A percentile compares a stretch with the other conserved stretches of the same genome.
Evolutionary conservation across 805 yeast genomes (phyloP).

Genomic region (Debaryomyces tyrocola): DNA sequence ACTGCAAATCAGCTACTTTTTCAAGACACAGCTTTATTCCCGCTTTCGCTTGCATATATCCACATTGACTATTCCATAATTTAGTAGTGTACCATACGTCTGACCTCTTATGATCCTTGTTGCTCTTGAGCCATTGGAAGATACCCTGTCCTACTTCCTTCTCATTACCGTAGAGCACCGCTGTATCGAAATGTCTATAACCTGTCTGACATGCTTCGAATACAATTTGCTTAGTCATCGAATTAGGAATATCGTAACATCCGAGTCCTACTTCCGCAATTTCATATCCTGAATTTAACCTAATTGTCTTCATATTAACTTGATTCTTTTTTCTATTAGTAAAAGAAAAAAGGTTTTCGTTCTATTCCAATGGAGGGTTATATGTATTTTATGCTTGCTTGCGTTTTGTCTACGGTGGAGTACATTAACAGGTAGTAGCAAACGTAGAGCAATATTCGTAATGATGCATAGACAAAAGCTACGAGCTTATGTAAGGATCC

Average conservation of each 20-base stretch:
- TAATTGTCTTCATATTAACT: constrained; percentile 7
- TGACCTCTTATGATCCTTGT: constrained; percentile 24
- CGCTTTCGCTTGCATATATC: constrained; percentile 52
- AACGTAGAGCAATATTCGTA: too few species aligned
- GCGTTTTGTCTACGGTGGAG: too few species aligned
- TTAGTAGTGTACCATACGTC: constrained; percentile 60
- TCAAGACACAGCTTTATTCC: constrained; percentile 60
- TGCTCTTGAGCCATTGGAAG: constrained; percentile 35
- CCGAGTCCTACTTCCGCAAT: constrained; percentile 54
- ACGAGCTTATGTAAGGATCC: too few species aligned
- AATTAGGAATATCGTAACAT: constrained; percentile 41
- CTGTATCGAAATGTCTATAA: constrained; percentile 74
- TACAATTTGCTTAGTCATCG: constrained; percentile 42
- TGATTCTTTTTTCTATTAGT: too few species aligned
- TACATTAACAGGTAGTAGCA: too few species aligned
- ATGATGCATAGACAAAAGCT: too few species aligned
- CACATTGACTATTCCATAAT: constrained; percentile 67
- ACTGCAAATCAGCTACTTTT: constrained; percentile 53
- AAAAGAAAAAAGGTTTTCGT: too few species aligned
- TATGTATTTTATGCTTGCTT: too few species aligned
- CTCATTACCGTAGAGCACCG: constrained; percentile 69
- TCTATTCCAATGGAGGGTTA: too few species aligned
- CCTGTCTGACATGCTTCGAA: constrained; percentile 63
- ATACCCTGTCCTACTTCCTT: constrained; percentile 66
- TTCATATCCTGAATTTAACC: constrained; percentile 28